Base-by-base conservation (phyloP, 2,329 filamentous ascomycete species). In the Verticillium alfalfae region DNA sequence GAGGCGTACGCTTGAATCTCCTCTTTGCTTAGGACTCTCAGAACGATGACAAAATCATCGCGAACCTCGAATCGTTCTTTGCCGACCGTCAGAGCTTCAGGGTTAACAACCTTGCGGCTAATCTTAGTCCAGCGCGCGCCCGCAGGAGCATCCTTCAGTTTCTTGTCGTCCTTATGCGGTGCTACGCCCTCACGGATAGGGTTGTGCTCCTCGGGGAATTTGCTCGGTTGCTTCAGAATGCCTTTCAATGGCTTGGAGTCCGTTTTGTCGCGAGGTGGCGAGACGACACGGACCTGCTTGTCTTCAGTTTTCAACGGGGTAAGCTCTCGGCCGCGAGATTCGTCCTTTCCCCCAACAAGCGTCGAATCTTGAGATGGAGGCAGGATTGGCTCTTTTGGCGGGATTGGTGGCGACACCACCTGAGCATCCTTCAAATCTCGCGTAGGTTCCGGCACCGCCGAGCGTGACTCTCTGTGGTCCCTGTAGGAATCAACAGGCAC, bases 61-160 rank as follows among this genome's bases (percentile, higher is more conserved):
- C 93, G 86, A 68, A 96, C 91, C 75, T 98, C 94, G 67, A 90
- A 98, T 36, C 94, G 84, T 77, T 97, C 93, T 69, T 95, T 91
- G n/a, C 91, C 90, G 64, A 91, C 84, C 62, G 91, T 90, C 56
- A 98, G 78, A 0, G 93, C 93, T 67, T 94, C 90, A 0, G 93
- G 93, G 68, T 96, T 97, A 69, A 98, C 93, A 61, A 96, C 84
- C 67, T 89, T 88, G 61, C 93, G 87, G 71, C 90, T 91, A 71
- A 98, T 93, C 78, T 95, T 96, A 56, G 93, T 97, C 93, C 93
- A 97, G 60, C 92, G 86, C 38, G 93, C 93, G 62, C 90, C 91
- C 0, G 88, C 77, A 0, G 90, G 90, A 37, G 92, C 91, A 45
- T 91, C 89, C 69, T 84, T 86, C 56, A 81, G 61, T 71, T 87